Percentiles rank a stretch among this genome's conserved stretches.
phyloP scores from a whole-genome alignment of 1,139 yeast genomes.

The Protomyces lactucae-debilis region DNA sequence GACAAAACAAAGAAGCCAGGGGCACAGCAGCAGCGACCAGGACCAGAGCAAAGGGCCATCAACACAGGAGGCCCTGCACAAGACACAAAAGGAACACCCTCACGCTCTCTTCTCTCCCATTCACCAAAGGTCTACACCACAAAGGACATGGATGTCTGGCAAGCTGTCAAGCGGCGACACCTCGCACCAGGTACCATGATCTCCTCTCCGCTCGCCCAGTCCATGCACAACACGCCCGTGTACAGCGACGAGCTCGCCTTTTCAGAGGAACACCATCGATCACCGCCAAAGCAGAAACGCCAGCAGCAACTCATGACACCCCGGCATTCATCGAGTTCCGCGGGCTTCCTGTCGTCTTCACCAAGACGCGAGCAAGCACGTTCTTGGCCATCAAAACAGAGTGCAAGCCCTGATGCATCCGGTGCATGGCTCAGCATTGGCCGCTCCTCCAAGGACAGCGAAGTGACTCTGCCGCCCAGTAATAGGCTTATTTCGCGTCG shows the following conservation, averaged over 20 bases:
- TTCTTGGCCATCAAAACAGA: conserved; percentile 3
- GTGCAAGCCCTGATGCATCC: background rate
- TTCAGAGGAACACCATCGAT: background rate
- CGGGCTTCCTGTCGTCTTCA: conserved; percentile 11
- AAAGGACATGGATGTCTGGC: background rate
- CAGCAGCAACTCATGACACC: conserved; percentile 12
- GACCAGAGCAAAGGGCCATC: no score
- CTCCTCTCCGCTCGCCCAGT: background rate
- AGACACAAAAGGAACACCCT: no score
- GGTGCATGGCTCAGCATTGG: conserved; percentile 20
- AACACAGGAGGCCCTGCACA: no score
- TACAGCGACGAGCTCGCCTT: background rate
- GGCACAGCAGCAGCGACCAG: background rate
- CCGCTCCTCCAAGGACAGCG: conserved; percentile 8
- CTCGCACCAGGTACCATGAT: background rate
- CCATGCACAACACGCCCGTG: background rate
- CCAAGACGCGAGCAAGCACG: background rate
- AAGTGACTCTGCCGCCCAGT: conserved; percentile 46
- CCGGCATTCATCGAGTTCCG: conserved; percentile 16
- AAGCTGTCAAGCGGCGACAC: background rate
- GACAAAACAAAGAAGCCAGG: background rate
- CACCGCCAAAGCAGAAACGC: background rate
- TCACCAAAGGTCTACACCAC: no score
- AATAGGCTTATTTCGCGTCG: conserved; percentile 64
- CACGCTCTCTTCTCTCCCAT: no score